phyloP scores from a whole-genome alignment of 257 asterid genomes.

The Plectranthus barbatus region DNA sequence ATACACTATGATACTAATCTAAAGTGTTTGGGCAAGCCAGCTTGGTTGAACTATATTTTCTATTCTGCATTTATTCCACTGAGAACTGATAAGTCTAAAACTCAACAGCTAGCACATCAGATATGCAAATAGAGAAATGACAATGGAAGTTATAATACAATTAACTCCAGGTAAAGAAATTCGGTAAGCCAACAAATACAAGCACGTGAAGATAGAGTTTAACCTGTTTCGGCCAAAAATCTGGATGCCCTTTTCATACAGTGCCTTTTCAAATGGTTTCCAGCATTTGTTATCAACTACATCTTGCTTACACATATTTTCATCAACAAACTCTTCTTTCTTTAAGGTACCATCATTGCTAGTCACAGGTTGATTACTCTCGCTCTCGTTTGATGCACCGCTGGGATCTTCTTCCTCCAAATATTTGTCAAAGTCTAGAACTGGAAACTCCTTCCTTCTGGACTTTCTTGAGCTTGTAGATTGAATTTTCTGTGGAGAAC shows the following conservation, averaged over 20 bases:
- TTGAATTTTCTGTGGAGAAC: constrained; percentile 34
- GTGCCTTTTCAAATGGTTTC: constrained; percentile 83
- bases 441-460: constrained; percentile 44
- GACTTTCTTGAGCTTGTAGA: constrained; percentile 47
- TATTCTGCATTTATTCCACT: neutral
- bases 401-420: constrained; percentile 40
- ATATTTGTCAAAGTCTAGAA: constrained; percentile 27
- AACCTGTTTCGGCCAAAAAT: constrained; percentile 92
- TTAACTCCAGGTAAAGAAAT: neutral
- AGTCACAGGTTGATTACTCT: constrained; percentile 29
- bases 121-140: constrained; percentile 5
- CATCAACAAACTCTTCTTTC: constrained; percentile 46
- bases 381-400: constrained; percentile 43
- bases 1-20: neutral
- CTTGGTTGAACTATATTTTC: constrained; percentile 11
- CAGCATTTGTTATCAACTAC: constrained; percentile 42
- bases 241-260: constrained; percentile 81
- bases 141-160: neutral
- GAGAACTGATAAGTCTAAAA: neutral
- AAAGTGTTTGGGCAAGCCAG: neutral
- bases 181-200: neutral
- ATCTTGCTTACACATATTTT: constrained; percentile 39
- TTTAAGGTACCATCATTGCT: constrained; percentile 36
- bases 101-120: neutral
- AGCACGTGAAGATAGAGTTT: constrained; percentile 17